Base-by-base conservation (phyloP, 2,329 filamentous ascomycete genomes). In the Alternaria ethzedia region DNA sequence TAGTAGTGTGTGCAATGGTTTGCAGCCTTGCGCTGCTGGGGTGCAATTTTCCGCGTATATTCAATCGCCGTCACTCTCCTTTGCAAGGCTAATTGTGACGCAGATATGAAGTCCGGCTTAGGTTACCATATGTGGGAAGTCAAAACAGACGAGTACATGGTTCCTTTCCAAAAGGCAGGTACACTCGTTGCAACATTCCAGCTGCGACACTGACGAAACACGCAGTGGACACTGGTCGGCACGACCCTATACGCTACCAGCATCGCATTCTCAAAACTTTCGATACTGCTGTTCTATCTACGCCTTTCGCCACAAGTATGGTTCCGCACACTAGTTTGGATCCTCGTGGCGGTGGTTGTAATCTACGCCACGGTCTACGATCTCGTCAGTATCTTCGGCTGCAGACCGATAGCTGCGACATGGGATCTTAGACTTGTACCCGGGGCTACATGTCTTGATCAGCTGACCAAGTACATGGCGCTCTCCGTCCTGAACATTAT, bases 41-140 rank as follows among this genome's bases (percentile, higher is more conserved):
- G 8, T 46, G 43, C 17, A 56, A 56, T 45, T 32, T 56, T n/a
- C 25, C 54, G 45, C 17, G 54, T 56, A 11, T 20, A 41, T 44
- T 13, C 2, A 12, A 45, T 45, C 10, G 12, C 41, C 1, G 4
- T n/a, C 12, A 6, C 12, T 11, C 0, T 2, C 11, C 13, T 4
- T 15, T n/a, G 10, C 12, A 23, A 21, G 21, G n/a, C 52, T 55
- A 20, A 55, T 5, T 17, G 5, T 3, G n/a, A n/a, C n/a, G 0
- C 28, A 46, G 52, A 30, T n/a, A 55, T 55, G 41, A 13, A 20
- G 13, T 28, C 52, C 12, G 52, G 52, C 15, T 21, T 55, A 4
- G 52, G 52, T 41, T 46, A 46, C 41, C 52, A 55, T 11, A 45
- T 55, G 5, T 55, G 52, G 52, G 41, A 55, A 20, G 52, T 55